Evolutionary conservation across 140 eudicot genomes (phyloP).

Genomic region (Bidens hawaiensis): DNA sequence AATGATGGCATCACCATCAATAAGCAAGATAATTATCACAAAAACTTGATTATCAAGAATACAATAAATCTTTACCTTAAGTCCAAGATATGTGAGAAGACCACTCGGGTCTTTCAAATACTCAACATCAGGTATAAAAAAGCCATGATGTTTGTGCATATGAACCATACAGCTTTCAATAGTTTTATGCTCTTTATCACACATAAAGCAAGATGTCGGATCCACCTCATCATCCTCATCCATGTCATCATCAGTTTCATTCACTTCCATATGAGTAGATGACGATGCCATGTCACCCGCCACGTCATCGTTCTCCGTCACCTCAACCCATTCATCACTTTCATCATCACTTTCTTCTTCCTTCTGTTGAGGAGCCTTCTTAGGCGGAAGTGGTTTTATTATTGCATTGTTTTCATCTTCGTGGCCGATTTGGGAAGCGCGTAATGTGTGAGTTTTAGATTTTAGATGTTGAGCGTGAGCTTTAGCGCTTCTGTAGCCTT

Average conservation of each 20-base stretch:
- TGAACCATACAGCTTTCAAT: conserved; percentile 90
- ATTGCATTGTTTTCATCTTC: conserved; percentile 45
- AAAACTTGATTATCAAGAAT: neutral
- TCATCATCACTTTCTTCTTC: conserved; percentile 70
- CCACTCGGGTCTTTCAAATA: conserved; percentile 88
- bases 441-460: conserved; percentile 63
- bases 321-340: conserved; percentile 95
- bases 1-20: conserved; percentile 1
- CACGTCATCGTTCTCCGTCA: conserved; percentile 53
- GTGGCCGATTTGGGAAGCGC: conserved; percentile 56
- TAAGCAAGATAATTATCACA: too few species aligned
- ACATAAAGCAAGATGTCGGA: conserved; percentile 88
- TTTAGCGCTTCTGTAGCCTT: conserved; percentile 86
- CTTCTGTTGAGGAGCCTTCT: conserved; percentile 35
- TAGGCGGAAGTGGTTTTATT: conserved; percentile 71
- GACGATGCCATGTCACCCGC: conserved; percentile 54
- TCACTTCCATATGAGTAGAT: conserved; percentile 44
- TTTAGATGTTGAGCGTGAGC: conserved; percentile 95
- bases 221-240: conserved; percentile 56
- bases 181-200: conserved; percentile 71
- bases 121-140: conserved; percentile 88
- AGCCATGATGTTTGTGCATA: conserved; percentile 95
- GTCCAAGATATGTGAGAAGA: conserved; percentile 82
- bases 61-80: conserved; percentile 44
- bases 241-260: conserved; percentile 34